A percentile compares a stretch with the other conserved stretches of the same genome.
These are phyloP conservation scores for Hypoxylon sp. DNA, from an alignment of 2,329 filamentous ascomycete genomes.

Conservation along the genomic window DNA sequence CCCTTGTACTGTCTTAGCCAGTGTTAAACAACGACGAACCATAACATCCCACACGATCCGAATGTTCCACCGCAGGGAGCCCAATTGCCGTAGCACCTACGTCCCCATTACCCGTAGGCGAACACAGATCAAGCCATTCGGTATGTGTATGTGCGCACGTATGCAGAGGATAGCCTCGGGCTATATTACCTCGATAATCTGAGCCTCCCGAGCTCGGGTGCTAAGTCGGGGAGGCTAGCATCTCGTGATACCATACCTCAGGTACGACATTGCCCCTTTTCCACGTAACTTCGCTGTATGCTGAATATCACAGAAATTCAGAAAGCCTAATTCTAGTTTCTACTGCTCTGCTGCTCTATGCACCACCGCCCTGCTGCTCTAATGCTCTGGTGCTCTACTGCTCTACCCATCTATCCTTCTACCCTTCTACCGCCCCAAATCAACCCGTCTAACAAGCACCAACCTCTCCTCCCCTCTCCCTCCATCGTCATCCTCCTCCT, in stretches of 20 bases:
- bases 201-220: constrained; percentile 8
- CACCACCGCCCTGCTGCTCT: too few species aligned
- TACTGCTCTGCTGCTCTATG: constrained; percentile 31
- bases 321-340: not conserved
- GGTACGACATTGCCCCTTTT: constrained; percentile 4
- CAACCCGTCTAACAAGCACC: constrained; percentile 67
- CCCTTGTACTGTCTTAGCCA: constrained; percentile 9
- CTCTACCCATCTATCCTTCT: too few species aligned
- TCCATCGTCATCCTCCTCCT: constrained; percentile 42
- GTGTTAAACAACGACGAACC: constrained; percentile 19
- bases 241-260: constrained; percentile 11
- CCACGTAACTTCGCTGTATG: not conserved
- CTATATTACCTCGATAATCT: not conserved
- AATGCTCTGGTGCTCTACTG: too few species aligned
- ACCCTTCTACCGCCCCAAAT: constrained; percentile 60
- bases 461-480: constrained; percentile 59
- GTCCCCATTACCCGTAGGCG: constrained; percentile 3
- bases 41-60: constrained; percentile 1
- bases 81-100: constrained; percentile 16
- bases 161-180: constrained; percentile 4
- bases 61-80: constrained; percentile 18
- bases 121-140: constrained; percentile 2
- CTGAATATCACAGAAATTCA: not conserved
- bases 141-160: not conserved
- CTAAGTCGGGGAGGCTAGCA: constrained; percentile 1